phyloP scores from a whole-genome alignment of 1,139 yeast genomes.

The Debaryomycetaceae sp. region DNA sequence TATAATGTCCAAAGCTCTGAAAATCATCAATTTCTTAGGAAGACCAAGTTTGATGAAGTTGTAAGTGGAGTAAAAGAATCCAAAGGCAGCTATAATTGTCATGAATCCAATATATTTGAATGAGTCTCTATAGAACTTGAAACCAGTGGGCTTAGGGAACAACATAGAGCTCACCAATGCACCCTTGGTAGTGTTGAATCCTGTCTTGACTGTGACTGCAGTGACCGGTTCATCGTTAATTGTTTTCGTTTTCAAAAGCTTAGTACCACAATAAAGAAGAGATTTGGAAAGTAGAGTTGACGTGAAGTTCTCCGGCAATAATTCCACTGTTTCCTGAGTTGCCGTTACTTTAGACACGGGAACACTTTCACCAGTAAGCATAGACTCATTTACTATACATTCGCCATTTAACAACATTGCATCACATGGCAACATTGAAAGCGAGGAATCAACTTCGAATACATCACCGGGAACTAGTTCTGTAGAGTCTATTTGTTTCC shows the following conservation, averaged over 20 bases:
- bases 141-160: slow-evolving; percentile 91
- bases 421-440: slow-evolving; percentile 79
- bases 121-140: slow-evolving; percentile 90
- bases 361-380: slow-evolving; percentile 97
- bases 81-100: slow-evolving; percentile 80
- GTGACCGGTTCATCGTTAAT: slow-evolving; percentile 68
- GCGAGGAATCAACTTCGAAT: slow-evolving; percentile 84
- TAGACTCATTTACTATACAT: slow-evolving; percentile 89
- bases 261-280: slow-evolving; percentile 83
- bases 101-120: slow-evolving; percentile 94
- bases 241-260: slow-evolving; percentile 74
- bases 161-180: slow-evolving; percentile 90
- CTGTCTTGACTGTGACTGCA: slow-evolving; percentile 86
- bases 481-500: slow-evolving; percentile 79
- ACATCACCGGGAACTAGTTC: slow-evolving; percentile 95
- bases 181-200: slow-evolving; percentile 96
- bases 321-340: slow-evolving; percentile 54
- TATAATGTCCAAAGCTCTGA: slow-evolving; percentile 88
- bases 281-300: slow-evolving; percentile 69
- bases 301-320: slow-evolving; percentile 56
- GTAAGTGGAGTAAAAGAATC: slow-evolving; percentile 79
- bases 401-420: slow-evolving; percentile 85
- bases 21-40: slow-evolving; percentile 62
- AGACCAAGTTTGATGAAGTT: slow-evolving; percentile 78
- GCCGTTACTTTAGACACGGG: slow-evolving; percentile 85